A percentile compares a stretch with the other conserved stretches of the same genome.
These are phyloP conservation scores for Spergularia bocconei DNA, from an alignment of 148 eudicot species.

Conservation along the genomic window DNA sequence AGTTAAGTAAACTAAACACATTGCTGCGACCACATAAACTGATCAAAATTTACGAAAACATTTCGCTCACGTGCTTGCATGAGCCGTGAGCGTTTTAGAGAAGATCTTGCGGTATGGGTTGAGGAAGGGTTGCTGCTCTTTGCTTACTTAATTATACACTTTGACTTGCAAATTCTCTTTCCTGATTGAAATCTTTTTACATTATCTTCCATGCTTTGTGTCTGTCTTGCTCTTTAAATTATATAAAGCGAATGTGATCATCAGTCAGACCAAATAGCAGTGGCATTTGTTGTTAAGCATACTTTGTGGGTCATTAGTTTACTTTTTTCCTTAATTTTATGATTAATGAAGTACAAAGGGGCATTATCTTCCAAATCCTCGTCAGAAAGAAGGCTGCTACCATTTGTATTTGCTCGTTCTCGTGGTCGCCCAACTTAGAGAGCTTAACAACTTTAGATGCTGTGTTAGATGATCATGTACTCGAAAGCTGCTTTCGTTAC, in stretches of 20 bases:
- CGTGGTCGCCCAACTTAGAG: conserved; percentile 16
- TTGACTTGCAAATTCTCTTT: conserved; percentile 9
- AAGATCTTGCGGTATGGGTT: conserved; percentile 16
- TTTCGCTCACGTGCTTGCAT: conserved; percentile 19
- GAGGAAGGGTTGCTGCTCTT: neutral
- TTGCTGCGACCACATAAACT: too few species aligned
- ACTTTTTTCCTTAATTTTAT: conserved; percentile 22
- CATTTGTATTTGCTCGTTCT: conserved; percentile 19
- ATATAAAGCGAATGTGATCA: conserved; percentile 22
- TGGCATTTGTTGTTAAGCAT: conserved; percentile 36
- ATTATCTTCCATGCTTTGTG: conserved; percentile 22
- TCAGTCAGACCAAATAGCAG: conserved; percentile 29
- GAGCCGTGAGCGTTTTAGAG: conserved; percentile 8
- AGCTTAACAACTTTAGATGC: conserved; percentile 30
- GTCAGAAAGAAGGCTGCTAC: conserved; percentile 30
- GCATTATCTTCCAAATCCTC: conserved; percentile 25
- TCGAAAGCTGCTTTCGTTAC: conserved; percentile 17
- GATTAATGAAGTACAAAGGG: conserved; percentile 25
- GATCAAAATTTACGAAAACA: too few species aligned
- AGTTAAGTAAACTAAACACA: too few species aligned
- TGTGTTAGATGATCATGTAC: neutral
- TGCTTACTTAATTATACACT: neutral
- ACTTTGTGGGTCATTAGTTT: conserved; percentile 21
- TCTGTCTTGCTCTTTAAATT: conserved; percentile 16
- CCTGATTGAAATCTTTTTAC: neutral